Evolutionary conservation across 768 basidiomycete genomes (phyloP), one percentile per base, ranked within the genome.

Genomic region (Serpula lacrymans): DNA sequence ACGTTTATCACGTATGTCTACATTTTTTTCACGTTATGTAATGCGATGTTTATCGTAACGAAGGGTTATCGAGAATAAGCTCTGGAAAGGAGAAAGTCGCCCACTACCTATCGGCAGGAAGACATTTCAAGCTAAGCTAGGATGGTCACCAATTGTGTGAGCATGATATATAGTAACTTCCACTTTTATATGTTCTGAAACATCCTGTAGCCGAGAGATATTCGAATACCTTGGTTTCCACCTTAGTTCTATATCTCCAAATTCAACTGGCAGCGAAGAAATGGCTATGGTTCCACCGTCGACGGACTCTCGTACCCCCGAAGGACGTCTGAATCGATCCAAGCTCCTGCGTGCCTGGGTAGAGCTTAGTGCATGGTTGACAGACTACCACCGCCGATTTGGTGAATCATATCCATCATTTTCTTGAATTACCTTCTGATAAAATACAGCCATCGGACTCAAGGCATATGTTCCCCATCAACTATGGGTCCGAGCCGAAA

Each of bases 301-400:
- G 5, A 77, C 78, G 3, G 77, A 84, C 43, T 51, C 67, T 12
- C 51, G 39, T 8, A 70, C 67, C 7, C 51, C 62, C 7, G 61
- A 68, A 27, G 82, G 81, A 13, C 71, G 62, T 42, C 66, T 69
- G 41, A 75, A 71, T 45, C 72, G 81, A 4, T 72, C 73, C 17
- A 82, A 72, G 52, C 70, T 91, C 3, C 70, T 91, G 34, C 76
- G 89, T 24, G 84, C 82, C 21, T 91, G 89, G 89, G 72, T 88
- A 13, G 89, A 92, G 55, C 61, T 83, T 6, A 64, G 74, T 28
- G 75, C 85, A 3, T 91, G 81, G 80, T 50, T 82, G 14, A 62
- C 69, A 4, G 76, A 86, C 39, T 87, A 72, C 47, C 71, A 67
- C 39, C 72, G 70, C 25, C 55, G 64, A 20, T 49, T 77, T 47